Evolutionary conservation across 768 basidiomycete genomes (phyloP).

Genomic region (Auriscalpium vulgare): DNA sequence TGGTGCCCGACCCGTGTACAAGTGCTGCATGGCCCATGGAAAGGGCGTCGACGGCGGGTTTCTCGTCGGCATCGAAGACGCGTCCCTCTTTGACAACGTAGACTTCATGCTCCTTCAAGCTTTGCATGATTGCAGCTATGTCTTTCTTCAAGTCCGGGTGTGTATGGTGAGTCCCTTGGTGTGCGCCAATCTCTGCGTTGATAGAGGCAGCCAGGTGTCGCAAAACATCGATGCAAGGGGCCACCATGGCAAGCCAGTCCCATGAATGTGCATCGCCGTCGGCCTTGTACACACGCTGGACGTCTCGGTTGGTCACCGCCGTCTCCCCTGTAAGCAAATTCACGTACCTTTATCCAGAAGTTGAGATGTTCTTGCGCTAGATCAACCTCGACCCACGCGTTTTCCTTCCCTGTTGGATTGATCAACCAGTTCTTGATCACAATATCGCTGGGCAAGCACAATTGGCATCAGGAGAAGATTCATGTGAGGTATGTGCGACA

Average conservation of each 20-base stretch:
- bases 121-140: too few relatives aligned
- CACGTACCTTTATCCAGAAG: conserved; percentile 26
- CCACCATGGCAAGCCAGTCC: conserved; percentile 26
- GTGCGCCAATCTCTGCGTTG: too few relatives aligned
- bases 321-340: neutral
- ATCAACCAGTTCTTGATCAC: conserved; percentile 28
- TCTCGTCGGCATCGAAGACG: too few relatives aligned
- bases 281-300: conserved; percentile 23
- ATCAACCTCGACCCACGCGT: conserved; percentile 22
- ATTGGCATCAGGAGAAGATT: neutral
- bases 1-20: too few relatives aligned
- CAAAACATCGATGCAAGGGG: conserved; percentile 23
- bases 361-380: neutral
- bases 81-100: too few relatives aligned
- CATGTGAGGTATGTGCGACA: neutral
- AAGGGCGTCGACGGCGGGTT: too few relatives aligned
- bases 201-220: neutral
- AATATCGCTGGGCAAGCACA: conserved; percentile 12
- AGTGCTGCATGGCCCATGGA: too few relatives aligned
- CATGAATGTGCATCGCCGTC: conserved; percentile 26
- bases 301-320: too few relatives aligned
- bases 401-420: conserved; percentile 18
- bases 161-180: too few relatives aligned
- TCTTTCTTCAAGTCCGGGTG: too few relatives aligned
- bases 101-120: too few relatives aligned